Evolutionary conservation across 164 flowering plant species (phyloP).

Genomic region (Stephania japonica): DNA sequence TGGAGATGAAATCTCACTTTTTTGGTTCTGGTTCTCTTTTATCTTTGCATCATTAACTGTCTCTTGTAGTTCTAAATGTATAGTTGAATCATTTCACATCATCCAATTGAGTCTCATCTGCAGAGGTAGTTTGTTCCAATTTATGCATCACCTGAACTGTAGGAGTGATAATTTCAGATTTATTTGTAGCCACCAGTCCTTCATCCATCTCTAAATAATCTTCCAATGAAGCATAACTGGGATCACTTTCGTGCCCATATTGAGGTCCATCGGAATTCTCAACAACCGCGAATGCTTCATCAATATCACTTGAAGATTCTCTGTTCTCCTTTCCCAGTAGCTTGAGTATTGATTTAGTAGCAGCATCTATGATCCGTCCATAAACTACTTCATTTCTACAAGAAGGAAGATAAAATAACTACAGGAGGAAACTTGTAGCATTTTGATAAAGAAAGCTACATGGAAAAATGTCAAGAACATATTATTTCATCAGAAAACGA

Average conservation of each 20-base stretch:
- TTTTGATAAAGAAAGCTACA: neutral
- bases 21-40: no score
- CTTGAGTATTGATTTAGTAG: slow-evolving; percentile 35
- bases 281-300: slow-evolving; percentile 14
- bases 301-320: neutral
- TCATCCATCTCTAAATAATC: slow-evolving; percentile 16
- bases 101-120: slow-evolving; percentile 8
- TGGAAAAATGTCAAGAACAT: neutral
- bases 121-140: neutral
- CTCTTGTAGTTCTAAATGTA: slow-evolving; percentile 7
- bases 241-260: slow-evolving; percentile 11
- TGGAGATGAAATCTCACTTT: neutral
- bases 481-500: neutral
- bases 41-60: neutral
- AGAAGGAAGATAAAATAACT: slow-evolving; percentile 4
- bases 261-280: slow-evolving; percentile 8
- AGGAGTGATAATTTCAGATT: slow-evolving; percentile 6
- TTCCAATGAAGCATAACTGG: slow-evolving; percentile 11
- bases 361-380: slow-evolving; percentile 34
- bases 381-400: slow-evolving; percentile 27
- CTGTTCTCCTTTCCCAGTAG: slow-evolving; percentile 31
- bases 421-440: neutral
- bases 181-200: neutral
- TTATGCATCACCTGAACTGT: slow-evolving; percentile 9
- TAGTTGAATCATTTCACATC: neutral